Base-by-base conservation (phyloP, 148 eudicot genomes). In the Chenopodium album region DNA sequence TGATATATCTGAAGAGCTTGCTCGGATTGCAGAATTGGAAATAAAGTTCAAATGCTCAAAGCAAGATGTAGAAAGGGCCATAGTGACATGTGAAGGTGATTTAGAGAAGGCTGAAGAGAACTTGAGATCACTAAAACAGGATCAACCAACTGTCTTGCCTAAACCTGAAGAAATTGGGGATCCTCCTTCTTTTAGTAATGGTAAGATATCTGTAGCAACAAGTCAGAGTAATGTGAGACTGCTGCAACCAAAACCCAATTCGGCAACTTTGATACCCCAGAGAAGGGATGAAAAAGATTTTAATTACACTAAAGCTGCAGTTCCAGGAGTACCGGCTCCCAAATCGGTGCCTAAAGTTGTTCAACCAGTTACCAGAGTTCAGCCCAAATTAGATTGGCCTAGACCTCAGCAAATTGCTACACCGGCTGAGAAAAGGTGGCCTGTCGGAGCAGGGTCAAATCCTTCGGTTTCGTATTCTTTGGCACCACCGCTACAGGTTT, bases 1-100 rank as follows among this genome's bases (percentile, higher is more conserved):
- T 71, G 99, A 96, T 85, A 92, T 96, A 73, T 90, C 95, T 14
- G 94, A 94, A 74, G 99, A 96, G 90, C 92, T 94, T 75, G 91
- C 98, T 26, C 87, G 87, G 19, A 92, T 96, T 78, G 78, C 95
- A 65, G 93, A 94, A 29, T 62, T 96, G 91, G 98, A 92, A 84
- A 73, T 77, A 31, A 89, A 86, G 80, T 90, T 81, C 44, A 92
- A 90, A 82, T 92, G 94, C 87, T 89, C 94, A 20, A 96, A 90
- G 84, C 97, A 92, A 74, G 98, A 94, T n/a, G 90, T 92, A 28
- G 99, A 96, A 87, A 89, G 95, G 83, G 93, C 85, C 46, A 54
- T 92, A 63, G 94, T 96, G 72, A 62, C 89, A 19, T 91, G 91
- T 88, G 97, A 94, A 86, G 99, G 98, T 79, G 99, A 94, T 79